Conservation (phyloP, 2,329 filamentous ascomycete species). For the Colletotrichum sp. region DNA sequence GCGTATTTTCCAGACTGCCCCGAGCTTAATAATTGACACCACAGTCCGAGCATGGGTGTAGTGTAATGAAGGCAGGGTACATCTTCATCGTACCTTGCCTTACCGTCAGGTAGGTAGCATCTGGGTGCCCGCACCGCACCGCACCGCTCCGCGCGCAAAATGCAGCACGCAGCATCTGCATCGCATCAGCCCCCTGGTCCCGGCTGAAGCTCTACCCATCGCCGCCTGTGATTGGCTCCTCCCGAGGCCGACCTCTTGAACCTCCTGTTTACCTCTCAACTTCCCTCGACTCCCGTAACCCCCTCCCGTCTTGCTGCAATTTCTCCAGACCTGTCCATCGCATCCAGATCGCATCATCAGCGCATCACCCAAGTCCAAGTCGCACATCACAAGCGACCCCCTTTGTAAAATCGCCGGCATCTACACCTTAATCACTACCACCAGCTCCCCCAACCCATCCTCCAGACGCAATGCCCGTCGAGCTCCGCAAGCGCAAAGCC, state of each 20-base stretch:
- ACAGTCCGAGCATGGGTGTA: not conserved
- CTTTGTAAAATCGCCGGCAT: not conserved
- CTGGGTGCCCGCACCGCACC: slow-evolving; percentile 7
- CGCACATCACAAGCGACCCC: slow-evolving; percentile 4
- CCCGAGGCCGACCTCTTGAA: slow-evolving; percentile 16
- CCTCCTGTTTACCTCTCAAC: slow-evolving; percentile 22
- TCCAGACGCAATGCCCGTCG: slow-evolving; percentile 54
- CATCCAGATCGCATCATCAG: slow-evolving; percentile 11
- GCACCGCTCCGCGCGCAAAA: slow-evolving; percentile 16
- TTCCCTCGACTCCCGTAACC: slow-evolving; percentile 12
- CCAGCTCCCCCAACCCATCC: not conserved
- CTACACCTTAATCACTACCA: not conserved
- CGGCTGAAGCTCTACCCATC: slow-evolving; percentile 20
- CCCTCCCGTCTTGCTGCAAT: slow-evolving; percentile 11
- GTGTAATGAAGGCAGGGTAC: not conserved
- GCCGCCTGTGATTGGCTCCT: slow-evolving; percentile 16
- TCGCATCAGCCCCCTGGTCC: slow-evolving; percentile 23
- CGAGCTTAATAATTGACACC: not conserved
- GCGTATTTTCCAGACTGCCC: not conserved
- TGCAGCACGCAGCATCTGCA: slow-evolving; percentile 12
- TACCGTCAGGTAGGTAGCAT: not conserved
- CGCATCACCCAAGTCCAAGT: not conserved
- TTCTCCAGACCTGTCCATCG: slow-evolving; percentile 3
- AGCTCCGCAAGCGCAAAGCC: slow-evolving; percentile 67
- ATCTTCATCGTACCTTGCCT: not conserved